These are phyloP conservation scores for Blepharisma japonicum DNA, from an alignment of 73 alveolate genomes.

Conservation along the genomic window DNA sequence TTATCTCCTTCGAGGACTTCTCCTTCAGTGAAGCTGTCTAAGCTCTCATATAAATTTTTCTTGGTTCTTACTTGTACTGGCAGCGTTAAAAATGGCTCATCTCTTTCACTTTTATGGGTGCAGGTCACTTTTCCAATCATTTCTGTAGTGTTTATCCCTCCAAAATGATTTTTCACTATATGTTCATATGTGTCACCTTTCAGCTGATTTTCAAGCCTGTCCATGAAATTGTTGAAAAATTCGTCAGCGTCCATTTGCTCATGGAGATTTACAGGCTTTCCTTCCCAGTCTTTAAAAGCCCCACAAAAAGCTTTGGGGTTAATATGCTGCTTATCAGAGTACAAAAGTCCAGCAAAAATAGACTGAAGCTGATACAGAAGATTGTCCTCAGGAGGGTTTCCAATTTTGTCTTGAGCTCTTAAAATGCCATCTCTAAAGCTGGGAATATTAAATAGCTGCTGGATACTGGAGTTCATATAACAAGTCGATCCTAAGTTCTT, in stretches of 20 bases:
- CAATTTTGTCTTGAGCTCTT: constrained; percentile 26
- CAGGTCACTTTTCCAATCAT: constrained; percentile 66
- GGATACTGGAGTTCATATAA: constrained; percentile 89
- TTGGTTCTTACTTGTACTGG: constrained; percentile 51
- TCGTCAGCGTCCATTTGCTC: constrained; percentile 95
- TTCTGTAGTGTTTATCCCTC: constrained; percentile 91
- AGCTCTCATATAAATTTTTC: constrained; percentile 82
- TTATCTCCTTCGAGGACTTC: constrained; percentile 96
- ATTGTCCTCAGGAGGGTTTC: neutral
- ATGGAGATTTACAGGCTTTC: constrained; percentile 75
- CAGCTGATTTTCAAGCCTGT: constrained; percentile 70
- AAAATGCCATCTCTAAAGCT: constrained; percentile 46
- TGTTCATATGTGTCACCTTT: constrained; percentile 58
- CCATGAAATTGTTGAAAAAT: constrained; percentile 88
- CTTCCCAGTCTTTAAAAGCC: constrained; percentile 65
- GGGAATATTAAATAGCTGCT: constrained; percentile 90
- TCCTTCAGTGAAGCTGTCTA: constrained; percentile 89
- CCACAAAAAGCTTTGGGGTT: constrained; percentile 27
- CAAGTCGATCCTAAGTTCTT: constrained; percentile 89
- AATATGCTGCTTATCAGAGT: constrained; percentile 19
- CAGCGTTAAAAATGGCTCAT: constrained; percentile 44
- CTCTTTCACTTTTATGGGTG: constrained; percentile 85
- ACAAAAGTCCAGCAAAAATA: constrained; percentile 12
- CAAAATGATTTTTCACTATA: constrained; percentile 70
- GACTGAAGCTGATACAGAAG: constrained; percentile 10